A percentile compares a stretch with the other conserved stretches of the same genome.
Conservation (phyloP, 1,139 yeast species). For the Pichia sp. region DNA sequence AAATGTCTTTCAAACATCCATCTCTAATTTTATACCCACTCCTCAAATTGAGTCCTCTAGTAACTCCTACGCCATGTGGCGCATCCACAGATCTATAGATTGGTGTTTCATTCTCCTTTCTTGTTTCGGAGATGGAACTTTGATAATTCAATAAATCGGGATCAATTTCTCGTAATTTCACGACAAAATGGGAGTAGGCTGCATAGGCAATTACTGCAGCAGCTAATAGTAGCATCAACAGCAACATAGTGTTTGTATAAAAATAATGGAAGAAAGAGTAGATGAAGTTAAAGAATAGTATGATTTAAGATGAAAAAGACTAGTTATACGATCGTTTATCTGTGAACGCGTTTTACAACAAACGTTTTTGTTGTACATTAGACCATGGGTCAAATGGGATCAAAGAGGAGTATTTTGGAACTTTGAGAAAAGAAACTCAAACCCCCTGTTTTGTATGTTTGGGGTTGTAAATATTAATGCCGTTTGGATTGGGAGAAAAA, state of each 20-base stretch:
- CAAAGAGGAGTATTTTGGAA: too few species aligned
- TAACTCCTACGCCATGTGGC: constrained; percentile 51
- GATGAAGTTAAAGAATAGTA: neutral
- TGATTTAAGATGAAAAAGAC: too few species aligned
- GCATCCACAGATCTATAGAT: constrained; percentile 55
- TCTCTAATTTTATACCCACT: constrained; percentile 56
- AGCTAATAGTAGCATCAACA: neutral
- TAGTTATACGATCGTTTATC: too few species aligned
- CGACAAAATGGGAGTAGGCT: constrained; percentile 7
- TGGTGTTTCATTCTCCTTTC: constrained; percentile 54
- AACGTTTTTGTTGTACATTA: too few species aligned
- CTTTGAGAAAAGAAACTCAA: too few species aligned
- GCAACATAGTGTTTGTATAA: neutral
- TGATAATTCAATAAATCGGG: constrained; percentile 53
- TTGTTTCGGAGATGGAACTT: constrained; percentile 46
- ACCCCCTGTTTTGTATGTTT: too few species aligned
- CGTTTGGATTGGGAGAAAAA: too few species aligned
- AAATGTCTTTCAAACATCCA: constrained; percentile 61
- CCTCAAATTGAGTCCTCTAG: constrained; percentile 59
- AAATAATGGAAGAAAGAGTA: neutral
- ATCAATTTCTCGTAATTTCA: constrained; percentile 40
- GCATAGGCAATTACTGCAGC: neutral
- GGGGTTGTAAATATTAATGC: too few species aligned
- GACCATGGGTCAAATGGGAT: too few species aligned
- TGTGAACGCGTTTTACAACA: too few species aligned